Conservation (phyloP, 2,329 filamentous ascomycete species). For the Cucurbitaria berberidis region DNA sequence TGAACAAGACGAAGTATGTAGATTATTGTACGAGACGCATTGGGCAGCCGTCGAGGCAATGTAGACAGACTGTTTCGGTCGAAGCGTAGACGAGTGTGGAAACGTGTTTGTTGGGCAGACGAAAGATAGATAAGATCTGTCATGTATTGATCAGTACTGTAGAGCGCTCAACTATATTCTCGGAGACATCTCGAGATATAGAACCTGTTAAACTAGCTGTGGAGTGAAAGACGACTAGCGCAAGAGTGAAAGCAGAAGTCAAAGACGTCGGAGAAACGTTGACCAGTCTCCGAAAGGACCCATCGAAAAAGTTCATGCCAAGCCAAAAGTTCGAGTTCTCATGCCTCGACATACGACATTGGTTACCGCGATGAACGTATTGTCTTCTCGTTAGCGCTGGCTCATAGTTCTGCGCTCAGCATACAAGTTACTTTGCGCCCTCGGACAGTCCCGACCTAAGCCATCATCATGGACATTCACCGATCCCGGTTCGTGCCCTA, state of each 20-base stretch:
- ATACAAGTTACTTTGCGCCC: neutral
- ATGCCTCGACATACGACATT: conserved; percentile 3
- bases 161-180: neutral
- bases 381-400: conserved; percentile 24
- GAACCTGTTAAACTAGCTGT: no score
- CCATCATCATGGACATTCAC: conserved; percentile 82
- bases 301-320: conserved; percentile 24
- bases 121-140: neutral
- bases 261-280: conserved; percentile 1
- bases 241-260: neutral
- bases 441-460: neutral
- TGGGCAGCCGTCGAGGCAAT: neutral
- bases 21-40: neutral
- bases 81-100: neutral
- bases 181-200: neutral
- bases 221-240: neutral
- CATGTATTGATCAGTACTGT: neutral
- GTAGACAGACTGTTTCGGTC: neutral
- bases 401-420: conserved; percentile 17
- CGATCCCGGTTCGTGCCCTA: conserved; percentile 95
- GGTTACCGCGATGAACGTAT: conserved; percentile 4
- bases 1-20: neutral
- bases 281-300: conserved; percentile 14
- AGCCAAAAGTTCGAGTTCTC: conserved; percentile 23
- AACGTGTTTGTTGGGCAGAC: neutral